phyloP scores from a whole-genome alignment of 768 basidiomycete species.

The Boletus sp. region DNA sequence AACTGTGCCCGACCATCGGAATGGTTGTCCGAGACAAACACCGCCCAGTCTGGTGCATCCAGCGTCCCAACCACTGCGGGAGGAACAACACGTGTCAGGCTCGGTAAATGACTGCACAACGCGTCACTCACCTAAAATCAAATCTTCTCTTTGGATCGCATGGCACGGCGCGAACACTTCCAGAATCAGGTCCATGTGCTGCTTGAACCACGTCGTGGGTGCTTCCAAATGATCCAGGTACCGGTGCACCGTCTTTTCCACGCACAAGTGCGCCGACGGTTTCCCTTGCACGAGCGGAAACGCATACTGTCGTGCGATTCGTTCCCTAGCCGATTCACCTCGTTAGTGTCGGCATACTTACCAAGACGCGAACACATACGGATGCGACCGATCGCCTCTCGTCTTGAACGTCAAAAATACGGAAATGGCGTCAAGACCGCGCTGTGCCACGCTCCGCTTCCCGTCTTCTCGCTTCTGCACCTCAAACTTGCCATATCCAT shows the following conservation, averaged over 20 bases:
- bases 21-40: constrained; percentile 73
- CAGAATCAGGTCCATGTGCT: constrained; percentile 63
- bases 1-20: constrained; percentile 65
- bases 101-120: background rate
- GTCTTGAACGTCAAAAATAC: constrained; percentile 46
- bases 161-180: constrained; percentile 45
- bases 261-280: constrained; percentile 61
- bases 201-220: constrained; percentile 71
- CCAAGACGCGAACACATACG: constrained; percentile 33
- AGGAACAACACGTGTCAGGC: background rate
- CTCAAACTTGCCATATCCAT: constrained; percentile 59
- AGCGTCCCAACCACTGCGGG: constrained; percentile 63
- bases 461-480: constrained; percentile 44
- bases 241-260: constrained; percentile 66
- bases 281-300: constrained; percentile 63
- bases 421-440: constrained; percentile 52
- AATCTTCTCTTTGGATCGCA: constrained; percentile 54
- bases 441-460: constrained; percentile 55
- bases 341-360: background rate
- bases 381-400: constrained; percentile 31
- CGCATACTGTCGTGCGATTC: constrained; percentile 49
- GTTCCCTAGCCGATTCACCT: constrained; percentile 33
- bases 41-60: constrained; percentile 65
- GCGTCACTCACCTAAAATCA: constrained; percentile 41
- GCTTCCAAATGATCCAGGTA: constrained; percentile 62